Evolutionary conservation across 2,329 filamentous ascomycete genomes (phyloP).

Genomic region (Trichoderma semiorbis): DNA sequence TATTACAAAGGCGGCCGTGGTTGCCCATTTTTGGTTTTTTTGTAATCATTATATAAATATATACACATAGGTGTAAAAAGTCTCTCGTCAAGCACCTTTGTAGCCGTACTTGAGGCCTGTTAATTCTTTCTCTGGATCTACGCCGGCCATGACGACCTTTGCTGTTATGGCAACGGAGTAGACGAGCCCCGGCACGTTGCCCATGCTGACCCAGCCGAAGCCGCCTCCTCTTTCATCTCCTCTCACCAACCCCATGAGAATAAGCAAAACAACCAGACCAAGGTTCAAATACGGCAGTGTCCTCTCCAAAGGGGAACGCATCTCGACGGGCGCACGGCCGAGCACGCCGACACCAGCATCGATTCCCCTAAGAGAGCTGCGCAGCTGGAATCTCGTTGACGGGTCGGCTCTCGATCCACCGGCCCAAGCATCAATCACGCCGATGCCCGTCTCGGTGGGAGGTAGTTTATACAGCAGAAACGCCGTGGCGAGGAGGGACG

Average conservation of each 20-base stretch:
- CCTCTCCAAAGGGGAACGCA: conserved; percentile 48
- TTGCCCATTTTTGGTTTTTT: not conserved
- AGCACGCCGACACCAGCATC: conserved; percentile 13
- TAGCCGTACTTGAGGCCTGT: conserved; percentile 60
- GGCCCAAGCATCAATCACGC: conserved; percentile 45
- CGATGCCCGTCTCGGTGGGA: conserved; percentile 52
- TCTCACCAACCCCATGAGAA: conserved; percentile 42
- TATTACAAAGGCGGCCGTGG: not conserved
- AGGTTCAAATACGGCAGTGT: conserved; percentile 61
- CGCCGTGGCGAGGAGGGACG: conserved; percentile 59
- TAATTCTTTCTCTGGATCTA: conserved; percentile 66
- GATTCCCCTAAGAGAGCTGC: conserved; percentile 13
- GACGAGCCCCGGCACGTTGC: conserved; percentile 53
- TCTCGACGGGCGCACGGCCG: conserved; percentile 2
- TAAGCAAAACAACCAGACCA: conserved; percentile 52
- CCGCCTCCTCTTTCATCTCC: conserved; percentile 32
- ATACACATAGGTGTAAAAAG: not conserved
- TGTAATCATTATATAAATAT: not conserved
- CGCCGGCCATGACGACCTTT: conserved; percentile 63
- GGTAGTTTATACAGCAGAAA: conserved; percentile 59
- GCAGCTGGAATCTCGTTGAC: not conserved
- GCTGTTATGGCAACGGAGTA: conserved; percentile 59
- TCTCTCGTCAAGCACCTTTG: conserved; percentile 55
- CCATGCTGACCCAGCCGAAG: conserved; percentile 43
- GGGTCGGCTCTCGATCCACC: not conserved